These are phyloP conservation scores for Colletotrichum filicis DNA, from an alignment of 2,329 filamentous ascomycete genomes.

Conservation along the genomic window DNA sequence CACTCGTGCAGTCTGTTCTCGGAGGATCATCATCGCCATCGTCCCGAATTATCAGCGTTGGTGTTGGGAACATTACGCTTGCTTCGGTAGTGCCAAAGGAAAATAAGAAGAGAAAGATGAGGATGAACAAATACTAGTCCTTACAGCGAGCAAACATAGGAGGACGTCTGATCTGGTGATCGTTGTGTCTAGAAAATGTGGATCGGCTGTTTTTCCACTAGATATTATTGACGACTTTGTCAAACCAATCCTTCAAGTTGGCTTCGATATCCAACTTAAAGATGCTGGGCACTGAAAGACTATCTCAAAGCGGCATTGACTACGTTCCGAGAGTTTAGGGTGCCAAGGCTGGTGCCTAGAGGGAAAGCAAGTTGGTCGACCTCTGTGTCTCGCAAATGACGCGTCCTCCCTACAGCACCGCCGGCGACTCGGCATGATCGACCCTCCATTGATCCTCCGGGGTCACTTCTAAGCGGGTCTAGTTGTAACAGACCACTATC, in stretches of 20 bases:
- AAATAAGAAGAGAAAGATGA: neutral
- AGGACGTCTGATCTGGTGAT: neutral
- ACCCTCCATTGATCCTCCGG: neutral
- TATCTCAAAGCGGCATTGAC: neutral
- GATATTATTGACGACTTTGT: neutral
- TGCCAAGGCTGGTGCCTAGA: neutral
- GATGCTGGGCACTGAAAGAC: neutral
- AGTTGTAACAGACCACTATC: neutral
- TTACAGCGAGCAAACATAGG: neutral
- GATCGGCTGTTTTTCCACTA: neutral
- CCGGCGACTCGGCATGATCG: neutral
- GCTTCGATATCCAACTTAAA: neutral
- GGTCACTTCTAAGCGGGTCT: neutral
- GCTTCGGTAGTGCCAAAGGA: neutral
- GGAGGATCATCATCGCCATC: neutral
- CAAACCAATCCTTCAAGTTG: neutral
- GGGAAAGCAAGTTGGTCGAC: neutral
- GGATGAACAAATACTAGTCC: neutral
- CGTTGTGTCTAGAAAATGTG: neutral
- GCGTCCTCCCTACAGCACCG: neutral
- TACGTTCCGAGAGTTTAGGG: neutral
- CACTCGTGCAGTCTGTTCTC: neutral
- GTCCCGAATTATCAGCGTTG: neutral
- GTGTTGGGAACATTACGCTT: neutral
- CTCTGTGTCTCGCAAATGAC: neutral